These are phyloP conservation scores for Aspergillus neotritici DNA, from an alignment of 2,329 filamentous ascomycete species.

Conservation along the genomic window DNA sequence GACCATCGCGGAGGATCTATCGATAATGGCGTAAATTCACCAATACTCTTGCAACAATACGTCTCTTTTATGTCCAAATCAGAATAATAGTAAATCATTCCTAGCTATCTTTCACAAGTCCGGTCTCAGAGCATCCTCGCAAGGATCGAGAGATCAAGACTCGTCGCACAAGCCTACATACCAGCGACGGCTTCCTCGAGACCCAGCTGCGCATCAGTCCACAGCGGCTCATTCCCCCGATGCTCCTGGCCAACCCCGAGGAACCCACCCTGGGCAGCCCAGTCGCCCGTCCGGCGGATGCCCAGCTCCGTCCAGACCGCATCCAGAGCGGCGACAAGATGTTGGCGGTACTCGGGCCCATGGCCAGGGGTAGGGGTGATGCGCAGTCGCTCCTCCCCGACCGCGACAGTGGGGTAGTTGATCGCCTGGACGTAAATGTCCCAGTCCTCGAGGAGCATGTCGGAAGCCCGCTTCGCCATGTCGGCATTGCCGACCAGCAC, in stretches of 20 bases:
- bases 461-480: conserved; percentile 83
- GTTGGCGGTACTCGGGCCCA: conserved; percentile 73
- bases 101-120: no score
- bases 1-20: no score
- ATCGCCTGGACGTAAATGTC: conserved; percentile 97
- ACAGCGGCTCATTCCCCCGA: conserved; percentile 65
- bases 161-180: no score
- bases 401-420: conserved; percentile 97
- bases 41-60: no score
- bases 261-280: conserved; percentile 86
- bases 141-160: no score
- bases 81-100: no score
- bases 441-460: conserved; percentile 83
- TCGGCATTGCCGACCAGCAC: conserved; percentile 92
- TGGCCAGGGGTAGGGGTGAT: conserved; percentile 96
- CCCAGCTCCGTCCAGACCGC: conserved; percentile 81
- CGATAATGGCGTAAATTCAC: no score
- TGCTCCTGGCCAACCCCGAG: conserved; percentile 75
- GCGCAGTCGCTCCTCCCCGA: conserved; percentile 93
- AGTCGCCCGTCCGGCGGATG: conserved; percentile 89
- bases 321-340: conserved; percentile 78
- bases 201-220: conserved; percentile 84
- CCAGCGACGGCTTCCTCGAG: no score
- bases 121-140: no score
- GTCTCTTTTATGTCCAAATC: no score